These are phyloP conservation scores for Apiotrichum akiyoshidainum DNA, from an alignment of 1,284 basidiomycete species.

Conservation along the genomic window DNA sequence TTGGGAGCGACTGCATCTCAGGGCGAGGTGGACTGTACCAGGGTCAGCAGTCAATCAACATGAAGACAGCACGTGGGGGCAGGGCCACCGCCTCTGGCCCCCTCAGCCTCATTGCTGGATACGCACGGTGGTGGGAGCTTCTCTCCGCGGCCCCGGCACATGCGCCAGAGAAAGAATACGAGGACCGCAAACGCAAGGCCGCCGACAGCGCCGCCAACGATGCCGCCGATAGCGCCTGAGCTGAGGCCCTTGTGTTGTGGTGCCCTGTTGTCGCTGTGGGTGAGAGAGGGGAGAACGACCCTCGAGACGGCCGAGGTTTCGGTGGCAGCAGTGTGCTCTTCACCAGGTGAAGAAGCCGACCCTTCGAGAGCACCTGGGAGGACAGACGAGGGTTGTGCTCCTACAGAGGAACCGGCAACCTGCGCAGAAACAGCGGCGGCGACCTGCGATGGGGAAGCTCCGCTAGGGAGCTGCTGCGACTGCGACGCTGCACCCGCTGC, in stretches of 20 bases:
- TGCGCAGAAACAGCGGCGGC: neutral
- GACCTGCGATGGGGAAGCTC: neutral
- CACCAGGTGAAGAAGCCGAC: too few species aligned
- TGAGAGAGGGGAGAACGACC: neutral
- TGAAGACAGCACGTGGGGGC: neutral
- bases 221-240: constrained; percentile 44
- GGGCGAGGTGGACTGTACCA: constrained; percentile 34
- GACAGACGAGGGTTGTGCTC: too few species aligned
- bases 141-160: constrained; percentile 32
- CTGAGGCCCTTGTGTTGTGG: constrained; percentile 21
- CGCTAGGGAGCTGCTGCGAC: neutral
- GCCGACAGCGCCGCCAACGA: constrained; percentile 43
- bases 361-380: too few species aligned
- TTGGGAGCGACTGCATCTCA: constrained; percentile 25
- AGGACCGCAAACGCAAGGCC: constrained; percentile 31
- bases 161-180: constrained; percentile 28
- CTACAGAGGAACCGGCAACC: neutral
- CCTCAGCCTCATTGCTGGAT: neutral
- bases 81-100: neutral
- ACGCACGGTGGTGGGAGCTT: constrained; percentile 47
- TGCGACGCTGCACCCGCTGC: neutral
- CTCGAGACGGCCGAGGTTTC: neutral
- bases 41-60: constrained; percentile 4
- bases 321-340: neutral
- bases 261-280: neutral